Base-by-base conservation (phyloP, 345 rosid genomes). In the Limnanthes douglasii region DNA sequence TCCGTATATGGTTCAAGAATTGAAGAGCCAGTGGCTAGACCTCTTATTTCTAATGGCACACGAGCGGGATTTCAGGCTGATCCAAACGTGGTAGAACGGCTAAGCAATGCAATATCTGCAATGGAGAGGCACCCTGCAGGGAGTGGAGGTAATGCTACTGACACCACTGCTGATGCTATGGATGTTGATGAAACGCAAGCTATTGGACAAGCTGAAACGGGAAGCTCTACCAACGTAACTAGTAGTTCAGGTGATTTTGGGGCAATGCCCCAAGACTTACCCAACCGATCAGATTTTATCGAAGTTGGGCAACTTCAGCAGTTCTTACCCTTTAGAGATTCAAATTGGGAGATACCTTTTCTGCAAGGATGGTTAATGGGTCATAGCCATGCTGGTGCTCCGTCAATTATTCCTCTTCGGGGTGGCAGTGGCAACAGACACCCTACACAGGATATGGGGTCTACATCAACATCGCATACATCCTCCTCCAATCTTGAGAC, bases 361-460 rank as follows among this genome's bases (percentile, higher is more conserved):
- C 47, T 70, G 62, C 90, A 74, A 35, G 77, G 90, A 41, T 78
- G 80, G 84, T 53, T 78, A 24, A 56, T 74, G 30, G 77, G 79
- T 30, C 79, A 70, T 41, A 70, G 59, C 45, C 84, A 70, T 53
- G 80, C 77, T 45, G 68, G 62, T 8, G 50, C 59, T 15, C 50
- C 30, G 25, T 14, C 45, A 32, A 48, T 58, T 16, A 48, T 29
- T 11, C 43, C 51, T 41, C 50, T 44, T 37, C 30, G 29, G 24
- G 46, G 46, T 15, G 28, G 49, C 35, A 23, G 33, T 39, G n/a
- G n/a, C n/a, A 50, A 10, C 35, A 69, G 58, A 34, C 37, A 32
- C 31, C 26, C 47, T 25, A 31, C 40, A 30, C 60, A 50, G 10
- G 5, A 35, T 36, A 15, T 39, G 10, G 54, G 41, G 48, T 29